These are phyloP conservation scores for Boletus tylopilopsis DNA, from an alignment of 768 basidiomycete genomes.

Conservation along the genomic window DNA sequence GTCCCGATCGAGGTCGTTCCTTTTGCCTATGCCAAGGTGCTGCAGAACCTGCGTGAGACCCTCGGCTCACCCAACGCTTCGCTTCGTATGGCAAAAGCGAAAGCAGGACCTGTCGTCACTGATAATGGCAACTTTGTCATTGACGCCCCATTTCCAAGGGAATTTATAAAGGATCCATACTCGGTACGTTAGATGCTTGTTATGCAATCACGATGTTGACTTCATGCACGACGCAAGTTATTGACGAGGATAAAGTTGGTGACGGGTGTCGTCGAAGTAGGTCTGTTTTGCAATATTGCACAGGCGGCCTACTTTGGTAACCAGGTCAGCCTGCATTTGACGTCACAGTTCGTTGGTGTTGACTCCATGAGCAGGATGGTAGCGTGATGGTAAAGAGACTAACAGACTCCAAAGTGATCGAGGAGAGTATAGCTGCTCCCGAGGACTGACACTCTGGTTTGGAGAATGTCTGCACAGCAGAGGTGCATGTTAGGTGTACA, in stretches of 20 bases:
- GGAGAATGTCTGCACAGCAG: not conserved
- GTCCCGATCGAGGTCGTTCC: conserved; percentile 97
- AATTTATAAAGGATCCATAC: conserved; percentile 63
- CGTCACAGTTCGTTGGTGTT: not conserved
- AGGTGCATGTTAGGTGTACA: not conserved
- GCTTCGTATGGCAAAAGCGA: conserved; percentile 91
- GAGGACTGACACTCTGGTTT: not conserved
- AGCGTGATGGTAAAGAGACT: conserved; percentile 60
- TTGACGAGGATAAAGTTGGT: conserved; percentile 84
- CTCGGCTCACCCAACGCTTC: conserved; percentile 66
- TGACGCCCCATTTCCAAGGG: conserved; percentile 84
- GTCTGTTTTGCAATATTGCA: conserved; percentile 91
- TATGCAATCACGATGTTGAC: not conserved
- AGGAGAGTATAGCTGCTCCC: conserved; percentile 13
- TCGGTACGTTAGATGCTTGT: conserved; percentile 35
- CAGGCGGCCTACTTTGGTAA: conserved; percentile 97
- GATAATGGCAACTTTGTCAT: conserved; percentile 99
- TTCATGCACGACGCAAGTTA: conserved; percentile 45
- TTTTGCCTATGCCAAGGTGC: conserved; percentile 89
- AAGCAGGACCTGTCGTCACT: conserved; percentile 93
- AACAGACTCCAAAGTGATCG: conserved; percentile 15
- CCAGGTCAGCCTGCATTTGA: conserved; percentile 44
- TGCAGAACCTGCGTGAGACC: conserved; percentile 60
- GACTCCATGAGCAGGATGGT: conserved; percentile 47
- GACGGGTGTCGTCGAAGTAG: conserved; percentile 98